Percentiles rank a stretch among this genome's conserved stretches.
phyloP scores from a whole-genome alignment of 441 rosid species.

The Cnidoscolus chayamansa region DNA sequence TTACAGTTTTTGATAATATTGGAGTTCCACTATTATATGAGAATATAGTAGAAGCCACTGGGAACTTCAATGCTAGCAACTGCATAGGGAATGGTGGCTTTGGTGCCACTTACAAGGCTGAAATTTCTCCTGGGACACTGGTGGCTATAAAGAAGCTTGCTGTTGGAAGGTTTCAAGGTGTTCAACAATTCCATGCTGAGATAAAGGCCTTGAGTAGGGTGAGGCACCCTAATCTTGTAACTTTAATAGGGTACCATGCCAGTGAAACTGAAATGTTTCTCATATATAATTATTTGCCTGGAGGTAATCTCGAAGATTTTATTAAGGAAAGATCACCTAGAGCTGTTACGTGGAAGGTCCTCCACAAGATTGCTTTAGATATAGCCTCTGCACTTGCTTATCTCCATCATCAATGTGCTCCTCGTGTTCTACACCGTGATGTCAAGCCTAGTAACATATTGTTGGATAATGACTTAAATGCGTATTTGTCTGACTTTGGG shows the following conservation, averaged over 20 bases:
- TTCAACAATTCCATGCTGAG: conserved; percentile 82
- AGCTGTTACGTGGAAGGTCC: conserved; percentile 57
- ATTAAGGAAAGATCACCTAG: conserved; percentile 71
- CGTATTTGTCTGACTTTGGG: conserved; percentile 82
- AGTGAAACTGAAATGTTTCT: conserved; percentile 88
- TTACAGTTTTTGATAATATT: conserved; percentile 53
- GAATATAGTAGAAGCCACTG: conserved; percentile 68
- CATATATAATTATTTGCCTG: conserved; percentile 78
- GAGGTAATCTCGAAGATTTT: conserved; percentile 82
- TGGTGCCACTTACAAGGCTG: conserved; percentile 86
- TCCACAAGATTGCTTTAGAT: conserved; percentile 85
- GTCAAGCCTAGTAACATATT: conserved; percentile 92
- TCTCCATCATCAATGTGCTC: conserved; percentile 72
- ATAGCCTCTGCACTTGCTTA: conserved; percentile 79
- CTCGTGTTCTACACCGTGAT: conserved; percentile 86
- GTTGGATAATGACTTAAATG: conserved; percentile 67
- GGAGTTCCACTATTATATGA: conserved; percentile 65
- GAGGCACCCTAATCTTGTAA: conserved; percentile 70
- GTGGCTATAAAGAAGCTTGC: conserved; percentile 84
- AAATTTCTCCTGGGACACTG: conserved; percentile 55
- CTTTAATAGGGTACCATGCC: conserved; percentile 84
- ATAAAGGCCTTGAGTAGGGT: conserved; percentile 72
- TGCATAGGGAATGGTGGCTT: conserved; percentile 98
- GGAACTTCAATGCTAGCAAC: conserved; percentile 69
- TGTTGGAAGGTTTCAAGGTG: conserved; percentile 81